A percentile compares a stretch with the other conserved stretches of the same genome.
Conservation (phyloP, 2,329 filamentous ascomycete species). For the Aspergillus unguis region DNA sequence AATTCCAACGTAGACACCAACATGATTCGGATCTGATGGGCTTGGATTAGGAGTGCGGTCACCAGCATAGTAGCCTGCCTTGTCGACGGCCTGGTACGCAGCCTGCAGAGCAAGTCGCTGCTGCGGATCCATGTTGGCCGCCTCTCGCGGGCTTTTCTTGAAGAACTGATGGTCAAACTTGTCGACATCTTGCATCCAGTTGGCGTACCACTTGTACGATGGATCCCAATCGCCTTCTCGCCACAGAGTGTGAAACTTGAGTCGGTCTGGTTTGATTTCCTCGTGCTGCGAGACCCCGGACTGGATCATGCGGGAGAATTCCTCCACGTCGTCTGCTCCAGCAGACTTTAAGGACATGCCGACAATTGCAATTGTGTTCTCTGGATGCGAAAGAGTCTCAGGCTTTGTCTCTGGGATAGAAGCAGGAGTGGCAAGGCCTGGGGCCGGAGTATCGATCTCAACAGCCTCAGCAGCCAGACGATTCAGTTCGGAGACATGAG, state of each 20-base stretch:
- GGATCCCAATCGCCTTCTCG: neutral
- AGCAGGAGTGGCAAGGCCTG: no score
- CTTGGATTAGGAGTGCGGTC: neutral
- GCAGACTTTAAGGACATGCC: neutral
- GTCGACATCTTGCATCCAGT: neutral
- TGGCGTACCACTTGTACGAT: neutral
- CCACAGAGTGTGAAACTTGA: neutral
- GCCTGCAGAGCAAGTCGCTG: neutral
- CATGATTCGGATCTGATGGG: conserved; percentile 5
- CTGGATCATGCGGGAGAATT: neutral
- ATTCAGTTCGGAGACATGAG: no score
- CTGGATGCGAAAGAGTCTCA: no score
- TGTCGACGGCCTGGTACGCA: neutral
- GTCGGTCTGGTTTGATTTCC: neutral
- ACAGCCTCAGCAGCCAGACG: no score
- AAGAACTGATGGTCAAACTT: neutral
- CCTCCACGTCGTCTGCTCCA: neutral
- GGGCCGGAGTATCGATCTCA: no score
- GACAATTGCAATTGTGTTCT: neutral
- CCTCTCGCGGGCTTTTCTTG: neutral
- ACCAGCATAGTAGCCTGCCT: neutral
- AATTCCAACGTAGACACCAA: conserved; percentile 27
- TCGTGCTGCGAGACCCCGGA: neutral
- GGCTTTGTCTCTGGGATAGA: no score
- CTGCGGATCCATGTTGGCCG: conserved; percentile 6